phyloP scores from a whole-genome alignment of 1,284 basidiomycete genomes.

The Pterulicium gracile region DNA sequence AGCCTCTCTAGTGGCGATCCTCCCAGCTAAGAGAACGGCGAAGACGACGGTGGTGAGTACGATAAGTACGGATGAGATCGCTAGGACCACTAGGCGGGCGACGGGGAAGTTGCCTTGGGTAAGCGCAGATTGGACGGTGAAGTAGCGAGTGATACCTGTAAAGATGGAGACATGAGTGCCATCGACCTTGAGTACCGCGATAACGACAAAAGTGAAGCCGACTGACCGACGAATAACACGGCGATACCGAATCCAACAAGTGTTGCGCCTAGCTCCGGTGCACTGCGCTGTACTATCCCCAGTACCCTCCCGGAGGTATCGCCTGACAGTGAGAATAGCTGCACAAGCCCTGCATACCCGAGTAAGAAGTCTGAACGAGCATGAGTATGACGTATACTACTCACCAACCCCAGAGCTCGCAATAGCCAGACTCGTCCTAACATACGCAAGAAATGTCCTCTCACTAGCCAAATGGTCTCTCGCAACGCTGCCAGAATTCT shows the following conservation, averaged over 20 bases:
- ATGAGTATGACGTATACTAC: neutral
- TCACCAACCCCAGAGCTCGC: slow-evolving; percentile 38
- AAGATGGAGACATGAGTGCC: neutral
- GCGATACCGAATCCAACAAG: slow-evolving; percentile 34
- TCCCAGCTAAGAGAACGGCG: slow-evolving; percentile 27
- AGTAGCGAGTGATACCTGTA: slow-evolving; percentile 40
- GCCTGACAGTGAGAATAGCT: slow-evolving; percentile 41
- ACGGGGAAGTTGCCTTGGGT: slow-evolving; percentile 42
- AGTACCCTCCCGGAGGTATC: slow-evolving; percentile 11
- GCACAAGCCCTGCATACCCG: slow-evolving; percentile 31
- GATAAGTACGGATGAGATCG: slow-evolving; percentile 27
- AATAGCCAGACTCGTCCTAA: slow-evolving; percentile 33
- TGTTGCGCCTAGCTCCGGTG: slow-evolving; percentile 40
- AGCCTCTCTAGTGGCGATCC: too few species aligned
- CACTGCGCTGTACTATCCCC: slow-evolving; percentile 20
- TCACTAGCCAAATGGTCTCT: slow-evolving; percentile 40
- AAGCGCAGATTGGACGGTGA: slow-evolving; percentile 40
- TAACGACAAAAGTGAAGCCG: neutral
- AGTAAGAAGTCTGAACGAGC: slow-evolving; percentile 11
- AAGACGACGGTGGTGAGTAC: slow-evolving; percentile 38
- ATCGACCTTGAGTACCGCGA: neutral
- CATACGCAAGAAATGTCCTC: slow-evolving; percentile 37
- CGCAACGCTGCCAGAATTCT: slow-evolving; percentile 34
- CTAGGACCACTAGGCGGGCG: slow-evolving; percentile 27
- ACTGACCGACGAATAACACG: slow-evolving; percentile 34